These are phyloP conservation scores for Chalciporus sp. DNA, from an alignment of 1,284 basidiomycete genomes.

Conservation along the genomic window DNA sequence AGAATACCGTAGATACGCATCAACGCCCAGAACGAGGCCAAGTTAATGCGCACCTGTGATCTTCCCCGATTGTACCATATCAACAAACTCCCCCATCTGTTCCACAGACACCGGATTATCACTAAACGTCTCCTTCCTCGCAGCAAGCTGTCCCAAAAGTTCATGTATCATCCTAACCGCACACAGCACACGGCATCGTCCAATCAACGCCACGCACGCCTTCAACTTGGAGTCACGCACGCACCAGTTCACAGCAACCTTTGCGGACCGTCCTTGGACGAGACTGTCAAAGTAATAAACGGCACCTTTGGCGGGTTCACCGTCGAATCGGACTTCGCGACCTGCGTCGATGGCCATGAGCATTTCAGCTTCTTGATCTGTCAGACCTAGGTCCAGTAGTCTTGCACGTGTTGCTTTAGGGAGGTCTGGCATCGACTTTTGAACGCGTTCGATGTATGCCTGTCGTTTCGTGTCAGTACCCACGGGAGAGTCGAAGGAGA, in stretches of 20 bases:
- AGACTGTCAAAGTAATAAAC: slow-evolving; percentile 80
- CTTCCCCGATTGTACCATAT: slow-evolving; percentile 65
- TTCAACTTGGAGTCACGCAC: slow-evolving; percentile 17
- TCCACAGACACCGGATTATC: slow-evolving; percentile 60
- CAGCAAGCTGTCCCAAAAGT: slow-evolving; percentile 74
- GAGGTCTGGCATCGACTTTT: slow-evolving; percentile 73
- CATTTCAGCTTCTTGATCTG: slow-evolving; percentile 70
- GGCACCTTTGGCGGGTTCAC: slow-evolving; percentile 51
- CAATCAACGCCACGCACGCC: too few species aligned
- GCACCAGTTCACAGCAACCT: slow-evolving; percentile 85
- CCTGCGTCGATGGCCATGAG: slow-evolving; percentile 74
- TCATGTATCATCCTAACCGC: slow-evolving; percentile 90
- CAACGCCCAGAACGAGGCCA: background rate
- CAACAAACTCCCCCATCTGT: slow-evolving; percentile 79
- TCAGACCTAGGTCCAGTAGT: slow-evolving; percentile 56
- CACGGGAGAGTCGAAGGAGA: background rate
- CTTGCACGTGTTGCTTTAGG: slow-evolving; percentile 69
- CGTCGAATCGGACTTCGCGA: slow-evolving; percentile 63
- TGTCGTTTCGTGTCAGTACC: slow-evolving; percentile 31
- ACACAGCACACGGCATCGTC: too few species aligned
- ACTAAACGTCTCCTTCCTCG: slow-evolving; percentile 60
- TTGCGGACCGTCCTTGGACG: slow-evolving; percentile 57
- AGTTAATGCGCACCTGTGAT: slow-evolving; percentile 62
- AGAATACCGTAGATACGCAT: slow-evolving; percentile 10
- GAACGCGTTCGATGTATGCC: slow-evolving; percentile 62